Evolutionary conservation across 805 yeast genomes (phyloP).

Genomic region (Lipomyces oligophaga): DNA sequence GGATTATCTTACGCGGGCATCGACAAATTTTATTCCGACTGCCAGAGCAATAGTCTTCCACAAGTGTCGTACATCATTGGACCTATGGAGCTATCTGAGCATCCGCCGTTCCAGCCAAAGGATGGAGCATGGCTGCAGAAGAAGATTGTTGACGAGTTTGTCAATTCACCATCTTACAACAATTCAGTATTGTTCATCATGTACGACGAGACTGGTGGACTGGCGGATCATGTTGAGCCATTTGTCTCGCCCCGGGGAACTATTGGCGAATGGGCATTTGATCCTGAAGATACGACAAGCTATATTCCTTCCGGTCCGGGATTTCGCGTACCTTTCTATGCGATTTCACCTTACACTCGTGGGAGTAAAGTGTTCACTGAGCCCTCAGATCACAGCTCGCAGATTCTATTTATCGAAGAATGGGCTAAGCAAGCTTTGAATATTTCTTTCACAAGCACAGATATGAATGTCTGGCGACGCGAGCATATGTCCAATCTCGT

Average conservation of each 20-base stretch:
- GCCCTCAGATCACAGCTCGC: constrained; percentile 33
- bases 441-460: constrained; percentile 14
- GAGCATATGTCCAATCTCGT: constrained; percentile 30
- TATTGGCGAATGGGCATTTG: constrained; percentile 31
- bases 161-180: constrained; percentile 26
- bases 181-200: constrained; percentile 29
- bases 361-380: constrained; percentile 32
- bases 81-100: constrained; percentile 30
- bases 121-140: constrained; percentile 31
- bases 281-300: constrained; percentile 17
- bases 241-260: constrained; percentile 32
- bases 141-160: constrained; percentile 27
- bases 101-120: constrained; percentile 30
- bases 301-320: constrained; percentile 12
- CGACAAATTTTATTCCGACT: constrained; percentile 23
- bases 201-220: constrained; percentile 34
- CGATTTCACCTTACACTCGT: constrained; percentile 32
- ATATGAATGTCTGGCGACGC: constrained; percentile 30
- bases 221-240: constrained; percentile 33
- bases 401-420: constrained; percentile 30
- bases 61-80: constrained; percentile 32
- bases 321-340: constrained; percentile 12
- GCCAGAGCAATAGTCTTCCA: constrained; percentile 31
- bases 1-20: constrained; percentile 30
- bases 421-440: constrained; percentile 30